phyloP scores from a whole-genome alignment of 1,284 basidiomycete species.

The Puccinia triticina region DNA sequence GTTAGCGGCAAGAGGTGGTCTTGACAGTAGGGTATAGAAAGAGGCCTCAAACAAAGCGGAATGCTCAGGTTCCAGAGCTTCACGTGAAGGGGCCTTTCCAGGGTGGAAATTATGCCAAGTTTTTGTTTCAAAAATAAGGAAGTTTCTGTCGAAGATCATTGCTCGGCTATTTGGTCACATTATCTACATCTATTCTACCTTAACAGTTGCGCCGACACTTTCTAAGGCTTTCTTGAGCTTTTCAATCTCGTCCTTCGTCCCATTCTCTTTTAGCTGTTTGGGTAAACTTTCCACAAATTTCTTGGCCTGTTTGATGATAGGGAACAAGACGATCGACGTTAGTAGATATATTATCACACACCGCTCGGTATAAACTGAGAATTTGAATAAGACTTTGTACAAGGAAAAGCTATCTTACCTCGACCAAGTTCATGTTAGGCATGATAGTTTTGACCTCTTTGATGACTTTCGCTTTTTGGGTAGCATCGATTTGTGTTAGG shows the following conservation, averaged over 20 bases:
- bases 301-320: conserved; percentile 74
- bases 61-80: too few species aligned
- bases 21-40: too few species aligned
- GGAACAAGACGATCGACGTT: neutral
- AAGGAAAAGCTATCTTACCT: conserved; percentile 67
- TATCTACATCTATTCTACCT: conserved; percentile 56
- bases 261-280: conserved; percentile 90
- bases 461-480: conserved; percentile 94
- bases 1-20: too few species aligned
- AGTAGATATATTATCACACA: conserved; percentile 31
- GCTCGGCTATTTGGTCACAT: neutral
- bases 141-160: neutral
- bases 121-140: too few species aligned
- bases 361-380: conserved; percentile 8
- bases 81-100: too few species aligned
- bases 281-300: conserved; percentile 98
- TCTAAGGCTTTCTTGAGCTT: conserved; percentile 90
- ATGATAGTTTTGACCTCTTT: conserved; percentile 95
- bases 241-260: conserved; percentile 96
- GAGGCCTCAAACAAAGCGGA: too few species aligned
- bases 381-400: neutral
- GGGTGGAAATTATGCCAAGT: too few species aligned
- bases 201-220: conserved; percentile 83
- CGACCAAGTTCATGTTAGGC: conserved; percentile 91
- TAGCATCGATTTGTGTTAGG: conserved; percentile 85